A percentile compares a stretch with the other conserved stretches of the same genome.
These are phyloP conservation scores for Chalciporus piperatus DNA, from an alignment of 768 basidiomycete genomes.

Conservation along the genomic window DNA sequence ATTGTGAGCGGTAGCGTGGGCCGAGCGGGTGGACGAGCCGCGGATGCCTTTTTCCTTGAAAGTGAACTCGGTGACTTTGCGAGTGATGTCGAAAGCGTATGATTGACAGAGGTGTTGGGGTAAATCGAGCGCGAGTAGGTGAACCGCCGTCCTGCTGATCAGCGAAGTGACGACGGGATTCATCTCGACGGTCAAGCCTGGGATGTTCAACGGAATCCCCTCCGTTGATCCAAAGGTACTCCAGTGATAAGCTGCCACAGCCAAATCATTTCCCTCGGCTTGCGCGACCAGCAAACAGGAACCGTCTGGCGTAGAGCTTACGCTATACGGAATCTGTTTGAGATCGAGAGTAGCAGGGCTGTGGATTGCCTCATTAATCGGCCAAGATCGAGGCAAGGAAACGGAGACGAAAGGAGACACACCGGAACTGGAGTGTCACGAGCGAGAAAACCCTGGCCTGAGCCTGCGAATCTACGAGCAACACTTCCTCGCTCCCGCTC, in stretches of 20 bases:
- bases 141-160: conserved; percentile 36
- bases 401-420: background rate
- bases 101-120: conserved; percentile 34
- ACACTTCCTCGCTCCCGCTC: conserved; percentile 34
- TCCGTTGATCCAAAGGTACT: conserved; percentile 47
- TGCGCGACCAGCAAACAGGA: conserved; percentile 41
- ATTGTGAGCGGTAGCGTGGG: conserved; percentile 35
- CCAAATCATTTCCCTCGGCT: conserved; percentile 7
- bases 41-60: conserved; percentile 42
- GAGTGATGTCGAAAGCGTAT: conserved; percentile 46
- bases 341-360: conserved; percentile 44
- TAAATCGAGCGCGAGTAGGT: conserved; percentile 41
- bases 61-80: conserved; percentile 50
- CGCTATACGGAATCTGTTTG: conserved; percentile 25
- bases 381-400: no score
- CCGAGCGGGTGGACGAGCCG: background rate
- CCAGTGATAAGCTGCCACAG: conserved; percentile 47
- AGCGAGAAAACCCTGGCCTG: conserved; percentile 47
- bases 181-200: conserved; percentile 18
- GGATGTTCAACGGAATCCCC: conserved; percentile 37
- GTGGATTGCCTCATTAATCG: background rate
- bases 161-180: conserved; percentile 42
- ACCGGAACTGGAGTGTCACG: conserved; percentile 49
- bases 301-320: conserved; percentile 47
- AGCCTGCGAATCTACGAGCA: conserved; percentile 41